Evolutionary conservation across 768 basidiomycete species (phyloP).

Genomic region (Tricholoma furcatifolium): DNA sequence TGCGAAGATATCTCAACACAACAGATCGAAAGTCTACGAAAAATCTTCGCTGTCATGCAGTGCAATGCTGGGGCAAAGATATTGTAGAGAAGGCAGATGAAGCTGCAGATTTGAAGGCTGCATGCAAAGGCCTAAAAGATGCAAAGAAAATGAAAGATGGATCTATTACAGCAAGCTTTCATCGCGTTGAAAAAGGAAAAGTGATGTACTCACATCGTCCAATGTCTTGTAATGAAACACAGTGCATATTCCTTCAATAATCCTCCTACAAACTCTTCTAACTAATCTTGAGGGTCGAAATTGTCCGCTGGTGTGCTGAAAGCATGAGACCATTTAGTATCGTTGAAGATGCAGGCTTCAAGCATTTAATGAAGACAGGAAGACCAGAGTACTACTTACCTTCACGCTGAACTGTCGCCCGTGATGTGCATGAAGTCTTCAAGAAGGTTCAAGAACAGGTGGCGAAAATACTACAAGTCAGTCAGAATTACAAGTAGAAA

Average conservation of each 20-base stretch:
- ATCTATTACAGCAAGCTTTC: conserved; percentile 27
- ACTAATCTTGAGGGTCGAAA: background rate
- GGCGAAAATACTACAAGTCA: too few species aligned
- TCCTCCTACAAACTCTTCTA: background rate
- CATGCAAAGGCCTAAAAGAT: conserved; percentile 2
- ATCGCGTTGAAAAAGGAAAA: conserved; percentile 24
- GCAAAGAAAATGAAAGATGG: conserved; percentile 10
- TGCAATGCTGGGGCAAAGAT: conserved; percentile 28
- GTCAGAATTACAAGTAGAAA: too few species aligned
- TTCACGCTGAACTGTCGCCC: too few species aligned
- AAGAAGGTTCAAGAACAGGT: too few species aligned
- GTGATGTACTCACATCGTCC: conserved; percentile 28
- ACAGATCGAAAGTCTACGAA: conserved; percentile 27
- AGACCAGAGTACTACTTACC: too few species aligned
- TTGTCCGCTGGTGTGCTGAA: background rate
- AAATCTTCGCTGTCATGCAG: conserved; percentile 27
- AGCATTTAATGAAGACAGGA: background rate
- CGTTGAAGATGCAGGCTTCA: background rate
- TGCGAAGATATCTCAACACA: conserved; percentile 25
- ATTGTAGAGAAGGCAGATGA: conserved; percentile 16
- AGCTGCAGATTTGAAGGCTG: conserved; percentile 6
- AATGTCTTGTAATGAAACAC: conserved; percentile 15
- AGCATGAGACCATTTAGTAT: background rate
- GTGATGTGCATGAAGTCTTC: too few species aligned
- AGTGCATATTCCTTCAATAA: conserved; percentile 1